Conservation (phyloP, 2,329 filamentous ascomycete species). For the Clonostachys byssicola region DNA sequence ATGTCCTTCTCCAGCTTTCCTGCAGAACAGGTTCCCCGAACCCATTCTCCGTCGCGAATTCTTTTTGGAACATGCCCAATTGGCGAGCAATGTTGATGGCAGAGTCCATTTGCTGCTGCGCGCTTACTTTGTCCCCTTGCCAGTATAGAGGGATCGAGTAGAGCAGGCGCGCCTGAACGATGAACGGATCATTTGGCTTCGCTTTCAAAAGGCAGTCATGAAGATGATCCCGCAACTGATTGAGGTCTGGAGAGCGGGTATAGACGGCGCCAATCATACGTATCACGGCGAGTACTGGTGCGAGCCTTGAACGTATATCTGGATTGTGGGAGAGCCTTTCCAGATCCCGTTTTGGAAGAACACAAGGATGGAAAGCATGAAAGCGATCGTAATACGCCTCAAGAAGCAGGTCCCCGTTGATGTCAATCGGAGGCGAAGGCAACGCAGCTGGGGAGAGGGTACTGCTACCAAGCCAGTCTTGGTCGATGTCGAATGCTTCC, state of each 20-base stretch:
- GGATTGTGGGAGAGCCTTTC: constrained; percentile 4
- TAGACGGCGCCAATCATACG: constrained; percentile 28
- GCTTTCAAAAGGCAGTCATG: too few species aligned
- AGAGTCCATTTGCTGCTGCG: constrained; percentile 24
- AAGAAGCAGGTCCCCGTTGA: constrained; percentile 14
- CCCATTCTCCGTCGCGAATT: constrained; percentile 45
- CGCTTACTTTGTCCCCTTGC: constrained; percentile 13
- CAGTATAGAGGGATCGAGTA: constrained; percentile 29
- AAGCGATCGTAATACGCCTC: constrained; percentile 27
- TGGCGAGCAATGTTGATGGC: constrained; percentile 56
- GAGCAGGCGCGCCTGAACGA: constrained; percentile 27
- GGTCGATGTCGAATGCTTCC: too few species aligned
- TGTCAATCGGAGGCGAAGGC: too few species aligned
- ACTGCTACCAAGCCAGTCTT: too few species aligned
- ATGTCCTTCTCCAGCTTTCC: constrained; percentile 64
- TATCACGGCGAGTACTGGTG: constrained; percentile 17
- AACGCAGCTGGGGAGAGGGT: too few species aligned
- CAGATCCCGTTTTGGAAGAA: constrained; percentile 12
- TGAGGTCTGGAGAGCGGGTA: constrained; percentile 3
- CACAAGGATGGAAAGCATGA: constrained; percentile 22
- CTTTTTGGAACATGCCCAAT: constrained; percentile 67
- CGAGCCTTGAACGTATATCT: constrained; percentile 4
- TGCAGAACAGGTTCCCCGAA: constrained; percentile 39
- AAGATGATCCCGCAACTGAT: not conserved
- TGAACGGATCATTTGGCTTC: constrained; percentile 13